These are phyloP conservation scores for Dendrobium nobile DNA, from an alignment of 106 monocot species.

Conservation along the genomic window DNA sequence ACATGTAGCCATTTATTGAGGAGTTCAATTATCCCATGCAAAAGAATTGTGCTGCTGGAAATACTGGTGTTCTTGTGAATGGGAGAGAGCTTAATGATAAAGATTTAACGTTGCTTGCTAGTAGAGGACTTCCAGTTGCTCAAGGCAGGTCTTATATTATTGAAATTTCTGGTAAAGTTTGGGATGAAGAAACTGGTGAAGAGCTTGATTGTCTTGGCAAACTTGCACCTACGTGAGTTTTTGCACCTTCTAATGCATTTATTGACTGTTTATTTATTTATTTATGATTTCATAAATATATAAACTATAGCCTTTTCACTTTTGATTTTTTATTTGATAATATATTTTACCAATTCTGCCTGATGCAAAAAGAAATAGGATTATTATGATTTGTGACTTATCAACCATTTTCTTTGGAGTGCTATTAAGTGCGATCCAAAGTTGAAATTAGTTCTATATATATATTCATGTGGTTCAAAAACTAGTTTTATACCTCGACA, in stretches of 20 bases:
- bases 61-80: constrained; percentile 77
- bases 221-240: constrained; percentile 92
- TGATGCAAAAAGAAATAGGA: background rate
- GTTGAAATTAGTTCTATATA: too few species aligned
- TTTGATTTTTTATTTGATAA: background rate
- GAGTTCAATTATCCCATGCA: constrained; percentile 91
- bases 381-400: background rate
- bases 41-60: constrained; percentile 76
- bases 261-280: background rate
- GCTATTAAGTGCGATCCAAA: background rate
- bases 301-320: background rate
- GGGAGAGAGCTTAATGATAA: constrained; percentile 93
- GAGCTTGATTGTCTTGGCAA: constrained; percentile 90
- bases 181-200: constrained; percentile 79
- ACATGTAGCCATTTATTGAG: constrained; percentile 80
- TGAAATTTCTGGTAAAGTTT: constrained; percentile 82
- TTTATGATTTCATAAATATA: background rate
- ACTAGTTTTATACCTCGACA: too few species aligned
- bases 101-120: constrained; percentile 70
- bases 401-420: background rate
- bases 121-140: constrained; percentile 63
- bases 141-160: constrained; percentile 51
- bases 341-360: background rate
- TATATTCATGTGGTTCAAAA: too few species aligned
- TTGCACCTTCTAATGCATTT: background rate